Evolutionary conservation across 2,329 filamentous ascomycete genomes (phyloP), one percentile per base, ranked within the genome.

Genomic region (Trichoderma sp.): DNA sequence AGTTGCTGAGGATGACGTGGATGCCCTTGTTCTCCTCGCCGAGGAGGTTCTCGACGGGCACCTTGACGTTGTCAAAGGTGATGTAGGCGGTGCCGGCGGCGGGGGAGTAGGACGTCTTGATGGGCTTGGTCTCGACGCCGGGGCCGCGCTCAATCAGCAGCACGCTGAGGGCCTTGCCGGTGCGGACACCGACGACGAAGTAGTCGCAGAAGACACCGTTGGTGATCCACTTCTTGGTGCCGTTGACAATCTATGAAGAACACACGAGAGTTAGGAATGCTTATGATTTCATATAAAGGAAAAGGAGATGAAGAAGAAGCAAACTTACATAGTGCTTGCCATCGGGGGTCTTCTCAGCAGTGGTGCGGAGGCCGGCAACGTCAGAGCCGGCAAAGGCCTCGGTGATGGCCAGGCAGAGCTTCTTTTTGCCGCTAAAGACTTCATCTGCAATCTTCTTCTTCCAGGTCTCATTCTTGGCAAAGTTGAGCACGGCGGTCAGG

Each of bases 21-120:
- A 97, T 95, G 7, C 94, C 94, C 83, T 95, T 93, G 85, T 96
- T 89, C 82, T 97, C 93, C 78, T 93, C 85, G 73, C 94, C 94
- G 6, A 97, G 84, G 17, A 97, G 84, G 80, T 96, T 91, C 78
- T 90, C 88, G 0, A 89, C 91, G 0, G 94, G 93, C 0, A 97
- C 93, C 84, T 94, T 94, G 81, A 95, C 93, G 75, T 96, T 92
- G 81, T 95, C 92, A 80, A 93, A 95, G 65, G 93, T 93, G 77
- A 97, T 88, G 80, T 88, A 95, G 3, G 92, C 88, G 0, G 93
- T 96, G 23, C 90, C 94, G 4, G 93, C 94, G 0, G 93, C 84
- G 3, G 93, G 87, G 0, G 92, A 95, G 83, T 97, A 97, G 11
- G 88, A 90, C 0, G 92, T 94, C 87, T 94, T 94, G 85, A 94